Base-by-base conservation (phyloP, 176 grass and related monocot species). In the Pharus latifolius region DNA sequence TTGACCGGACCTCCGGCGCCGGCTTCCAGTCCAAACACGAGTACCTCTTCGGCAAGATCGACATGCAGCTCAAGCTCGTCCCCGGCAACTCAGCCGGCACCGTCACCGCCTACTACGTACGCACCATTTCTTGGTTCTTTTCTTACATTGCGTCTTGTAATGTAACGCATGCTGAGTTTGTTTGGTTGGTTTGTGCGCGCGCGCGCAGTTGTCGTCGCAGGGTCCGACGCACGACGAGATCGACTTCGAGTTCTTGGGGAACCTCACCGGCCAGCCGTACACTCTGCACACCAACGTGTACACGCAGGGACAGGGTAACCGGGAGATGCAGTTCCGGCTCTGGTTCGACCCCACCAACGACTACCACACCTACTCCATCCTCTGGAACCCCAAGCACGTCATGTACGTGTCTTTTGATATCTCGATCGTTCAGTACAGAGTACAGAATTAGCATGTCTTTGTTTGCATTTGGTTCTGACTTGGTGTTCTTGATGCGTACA, bases 251-350 rank as follows among this genome's bases (percentile, higher is more conserved):
- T 96, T 96, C 72, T 65, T 96, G 2, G 91, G 91, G 4, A 96
- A 96, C 49, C 80, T 85, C 2, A 85, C 45, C n/a, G 91, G 91
- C 8, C 70, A 88, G 27, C 87, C 87, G 0, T 96, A 91, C 91
- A 96, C 87, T 0, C 53, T 96, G 22, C 91, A 96, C 87, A 96
- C 87, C 22, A 96, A 96, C 77, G 91, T 96, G 65, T 96, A 88
- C 78, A 78, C 87, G 3, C 87, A 83, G 74, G 91, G 91, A 0
- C 88, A 91, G 49, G 88, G 88, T 0, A 42, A 88, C n/a, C 74
- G 92, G 8, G 92, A 96, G 88, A 73, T 75, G 92, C 92, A 96
- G 82, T 96, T 88, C 63, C 75, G 83, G 6, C 88, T 91, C 62
- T 96, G 92, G 92, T 96, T 78, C 45, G 92, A 96, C 57, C 92